Conservation (phyloP, 1,284 basidiomycete genomes). For the Boletus smithii region DNA sequence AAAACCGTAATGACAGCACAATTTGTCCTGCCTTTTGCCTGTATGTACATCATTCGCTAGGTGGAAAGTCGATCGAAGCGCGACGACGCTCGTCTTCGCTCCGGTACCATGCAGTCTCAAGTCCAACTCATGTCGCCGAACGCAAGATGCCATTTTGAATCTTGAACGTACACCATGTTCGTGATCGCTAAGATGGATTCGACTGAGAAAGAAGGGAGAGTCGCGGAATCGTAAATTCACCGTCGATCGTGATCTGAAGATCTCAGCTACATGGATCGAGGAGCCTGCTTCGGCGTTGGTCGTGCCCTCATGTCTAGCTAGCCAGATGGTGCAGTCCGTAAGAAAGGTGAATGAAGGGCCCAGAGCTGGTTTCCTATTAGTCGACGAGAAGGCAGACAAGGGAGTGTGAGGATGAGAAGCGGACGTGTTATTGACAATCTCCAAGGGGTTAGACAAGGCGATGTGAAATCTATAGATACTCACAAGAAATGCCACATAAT, state of each 20-base stretch:
- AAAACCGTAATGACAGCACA: too few species aligned
- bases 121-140: slow-evolving; percentile 6
- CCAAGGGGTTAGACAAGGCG: neutral
- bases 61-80: too few species aligned
- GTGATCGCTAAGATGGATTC: slow-evolving; percentile 35
- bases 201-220: neutral
- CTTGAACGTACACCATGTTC: slow-evolving; percentile 36
- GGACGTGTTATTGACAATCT: slow-evolving; percentile 50
- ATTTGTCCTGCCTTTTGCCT: too few species aligned
- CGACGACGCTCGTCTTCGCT: neutral
- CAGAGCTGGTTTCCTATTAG: slow-evolving; percentile 61
- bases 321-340: slow-evolving; percentile 70
- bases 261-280: slow-evolving; percentile 35
- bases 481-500: slow-evolving; percentile 51
- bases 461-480: slow-evolving; percentile 17
- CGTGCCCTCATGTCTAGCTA: slow-evolving; percentile 32
- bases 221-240: slow-evolving; percentile 34
- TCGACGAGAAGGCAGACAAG: slow-evolving; percentile 39
- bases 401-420: slow-evolving; percentile 35
- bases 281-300: slow-evolving; percentile 14
- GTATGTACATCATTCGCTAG: too few species aligned
- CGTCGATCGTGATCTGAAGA: slow-evolving; percentile 44
- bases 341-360: slow-evolving; percentile 72
- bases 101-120: neutral
- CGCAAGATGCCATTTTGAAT: slow-evolving; percentile 29